Evolutionary conservation across 1,139 yeast genomes (phyloP), one percentile per base, ranked within the genome.

Genomic region (Entelexis paramagnoliae): DNA sequence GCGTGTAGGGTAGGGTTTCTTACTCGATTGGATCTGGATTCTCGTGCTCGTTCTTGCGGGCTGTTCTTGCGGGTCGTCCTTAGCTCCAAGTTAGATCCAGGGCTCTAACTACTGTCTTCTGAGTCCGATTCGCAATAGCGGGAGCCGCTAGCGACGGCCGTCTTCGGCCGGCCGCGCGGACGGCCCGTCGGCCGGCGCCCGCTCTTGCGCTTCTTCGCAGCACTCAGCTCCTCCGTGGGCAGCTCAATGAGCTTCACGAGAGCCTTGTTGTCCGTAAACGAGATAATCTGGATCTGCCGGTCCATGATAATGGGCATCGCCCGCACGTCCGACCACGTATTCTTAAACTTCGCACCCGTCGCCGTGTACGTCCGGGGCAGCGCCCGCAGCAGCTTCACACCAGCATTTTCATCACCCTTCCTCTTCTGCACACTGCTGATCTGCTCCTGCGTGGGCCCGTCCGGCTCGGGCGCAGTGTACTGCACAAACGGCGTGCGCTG

Each of bases 371-470:
- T 60, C 64, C 20, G 36, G 8, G 4, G 36, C 4, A 24, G 14
- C 24, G 22, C 14, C 39, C n/a, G 16, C 14, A 17, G 10, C 22
- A 17, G 14, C 13, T 17, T 13, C 13, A 19, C 14, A 5, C 20
- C 16, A 19, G 13, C 24, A 8, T 64, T 61, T 26, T 63, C 58
- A 32, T 73, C 64, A 48, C 63, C 63, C 42, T 61, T 63, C 75
- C n/a, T n/a, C n/a, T n/a, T n/a, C n/a, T n/a, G n/a, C n/a, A 77
- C 72, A 8, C 61, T 66, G 2, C 54, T 61, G 22, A 74, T 55
- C 45, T 72, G 74, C 34, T 63, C 76, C 33, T 74, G 62, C 64
- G 41, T 53, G 51, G 19, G 56, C 57, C 44, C 56, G 53, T 20
- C 64, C 63, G 26, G 41, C 28, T 36, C 16, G 4, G 41, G 41